Evolutionary conservation across 2,329 filamentous ascomycete genomes (phyloP).

Genomic region (Daldinia sp.): DNA sequence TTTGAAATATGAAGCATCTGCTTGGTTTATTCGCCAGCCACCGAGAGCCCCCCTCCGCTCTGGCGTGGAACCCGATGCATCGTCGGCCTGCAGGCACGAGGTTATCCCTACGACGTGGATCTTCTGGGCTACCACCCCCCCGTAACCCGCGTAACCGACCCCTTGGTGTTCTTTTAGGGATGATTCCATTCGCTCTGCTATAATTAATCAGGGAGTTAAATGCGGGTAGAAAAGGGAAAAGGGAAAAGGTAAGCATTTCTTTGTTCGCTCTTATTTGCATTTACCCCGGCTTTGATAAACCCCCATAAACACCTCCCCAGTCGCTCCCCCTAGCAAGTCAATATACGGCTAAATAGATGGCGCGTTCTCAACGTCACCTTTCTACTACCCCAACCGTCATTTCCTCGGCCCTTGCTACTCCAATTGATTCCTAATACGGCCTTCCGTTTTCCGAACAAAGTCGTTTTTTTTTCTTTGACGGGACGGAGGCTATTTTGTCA

Average conservation of each 20-base stretch:
- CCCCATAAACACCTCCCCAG: constrained; percentile 19
- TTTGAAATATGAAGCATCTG: constrained; percentile 43
- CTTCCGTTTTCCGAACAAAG: constrained; percentile 48
- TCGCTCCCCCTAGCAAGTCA: constrained; percentile 27
- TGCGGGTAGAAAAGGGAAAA: constrained; percentile 36
- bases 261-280: constrained; percentile 37
- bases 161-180: constrained; percentile 17
- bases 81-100: constrained; percentile 43
- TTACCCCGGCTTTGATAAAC: constrained; percentile 44
- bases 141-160: constrained; percentile 7
- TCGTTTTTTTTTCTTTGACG: constrained; percentile 12
- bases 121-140: constrained; percentile 22
- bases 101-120: constrained; percentile 28
- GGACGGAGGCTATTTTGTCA: constrained; percentile 37
- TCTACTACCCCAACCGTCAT: constrained; percentile 40
- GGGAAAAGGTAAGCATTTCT: constrained; percentile 28
- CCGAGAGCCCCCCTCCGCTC: constrained; percentile 23
- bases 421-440: constrained; percentile 39
- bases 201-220: constrained; percentile 42
- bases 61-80: constrained; percentile 36
- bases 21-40: constrained; percentile 37
- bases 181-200: constrained; percentile 43
- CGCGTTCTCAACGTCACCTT: constrained; percentile 44
- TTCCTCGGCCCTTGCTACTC: constrained; percentile 44
- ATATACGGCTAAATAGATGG: constrained; percentile 51